Base-by-base conservation (phyloP, 495 filamentous ascomycete genomes). In the Bombardia bombarda region DNA sequence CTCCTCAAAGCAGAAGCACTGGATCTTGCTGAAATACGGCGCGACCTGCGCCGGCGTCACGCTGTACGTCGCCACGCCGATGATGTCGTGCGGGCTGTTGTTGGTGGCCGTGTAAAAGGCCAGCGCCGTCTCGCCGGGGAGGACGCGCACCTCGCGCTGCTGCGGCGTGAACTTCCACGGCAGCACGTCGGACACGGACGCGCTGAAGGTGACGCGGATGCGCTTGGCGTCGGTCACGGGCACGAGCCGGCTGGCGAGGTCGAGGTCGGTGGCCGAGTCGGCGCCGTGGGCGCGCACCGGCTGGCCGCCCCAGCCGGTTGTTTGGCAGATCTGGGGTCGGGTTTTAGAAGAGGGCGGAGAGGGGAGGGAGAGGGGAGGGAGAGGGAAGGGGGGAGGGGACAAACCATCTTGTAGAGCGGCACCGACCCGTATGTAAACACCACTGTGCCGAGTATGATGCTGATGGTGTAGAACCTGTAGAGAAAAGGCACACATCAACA, bases 101-200 rank as follows among this genome's bases (percentile, higher is more conserved):
- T 99, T 99, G 32, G 87, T 95, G 4, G 93, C 93, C 14, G 87
- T 97, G 69, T 95, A 99, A 66, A 99, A 99, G 2, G 93, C 93
- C 43, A 99, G 73, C 16, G 93, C 93, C 3, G 93, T 99, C 68
- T 99, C 92, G 14, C 93, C 93, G 0, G 93, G 93, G 3, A 95
- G 68, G 0, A 99, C 89, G 14, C 87, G 82, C 34, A 99, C 92
- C 67, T 99, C 92, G 21, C 93, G 83, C 65, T 99, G 92, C 65
- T 99, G 93, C 1, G 92, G 92, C 3, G 78, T 80, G 61, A 99
- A 99, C 58, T 94, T 95, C 92, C 92, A 99, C 3, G 90, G 89
- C 37, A 99, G 74, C 10, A 95, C 79, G 60, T 96, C 90, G 0
- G 92, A 97, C 2, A 95, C 88, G 4, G 86, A 93, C 34, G 88